phyloP scores from a whole-genome alignment of 164 flowering plant species.

The Macadamia tetraphylla region DNA sequence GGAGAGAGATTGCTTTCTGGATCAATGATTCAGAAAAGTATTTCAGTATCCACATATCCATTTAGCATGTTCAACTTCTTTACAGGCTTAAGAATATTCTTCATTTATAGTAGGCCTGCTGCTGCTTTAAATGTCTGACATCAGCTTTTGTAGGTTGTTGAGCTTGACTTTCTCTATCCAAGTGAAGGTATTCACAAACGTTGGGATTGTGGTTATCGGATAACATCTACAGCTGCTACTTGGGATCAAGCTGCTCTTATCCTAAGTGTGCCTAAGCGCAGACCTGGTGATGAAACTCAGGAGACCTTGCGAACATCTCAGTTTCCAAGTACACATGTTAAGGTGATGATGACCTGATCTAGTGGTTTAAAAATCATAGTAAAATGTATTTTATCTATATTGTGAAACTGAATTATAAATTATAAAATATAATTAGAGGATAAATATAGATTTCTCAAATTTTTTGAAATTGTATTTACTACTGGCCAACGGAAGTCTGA shows the following conservation, averaged over 20 bases:
- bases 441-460: too few relatives aligned
- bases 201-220: constrained; percentile 76
- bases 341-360: constrained; percentile 42
- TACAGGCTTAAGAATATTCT: too few relatives aligned
- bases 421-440: too few relatives aligned
- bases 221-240: constrained; percentile 80
- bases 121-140: neutral
- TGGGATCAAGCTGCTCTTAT: constrained; percentile 84
- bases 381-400: too few relatives aligned
- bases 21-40: too few relatives aligned
- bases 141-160: constrained; percentile 55
- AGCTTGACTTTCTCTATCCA: constrained; percentile 88
- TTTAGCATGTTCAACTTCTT: too few relatives aligned
- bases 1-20: too few relatives aligned
- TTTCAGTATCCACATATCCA: too few relatives aligned
- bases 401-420: too few relatives aligned
- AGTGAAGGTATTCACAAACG: constrained; percentile 87
- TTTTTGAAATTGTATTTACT: too few relatives aligned
- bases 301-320: constrained; percentile 77
- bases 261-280: constrained; percentile 73
- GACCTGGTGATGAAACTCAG: constrained; percentile 78
- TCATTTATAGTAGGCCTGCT: too few relatives aligned
- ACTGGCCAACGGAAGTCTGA: too few relatives aligned
- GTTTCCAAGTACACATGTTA: constrained; percentile 78
- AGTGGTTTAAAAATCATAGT: neutral